Percentiles rank a stretch among this genome's conserved stretches.
Evolutionary conservation across 164 flowering plant genomes (phyloP).

Genomic region (Liriodendron chinense): DNA sequence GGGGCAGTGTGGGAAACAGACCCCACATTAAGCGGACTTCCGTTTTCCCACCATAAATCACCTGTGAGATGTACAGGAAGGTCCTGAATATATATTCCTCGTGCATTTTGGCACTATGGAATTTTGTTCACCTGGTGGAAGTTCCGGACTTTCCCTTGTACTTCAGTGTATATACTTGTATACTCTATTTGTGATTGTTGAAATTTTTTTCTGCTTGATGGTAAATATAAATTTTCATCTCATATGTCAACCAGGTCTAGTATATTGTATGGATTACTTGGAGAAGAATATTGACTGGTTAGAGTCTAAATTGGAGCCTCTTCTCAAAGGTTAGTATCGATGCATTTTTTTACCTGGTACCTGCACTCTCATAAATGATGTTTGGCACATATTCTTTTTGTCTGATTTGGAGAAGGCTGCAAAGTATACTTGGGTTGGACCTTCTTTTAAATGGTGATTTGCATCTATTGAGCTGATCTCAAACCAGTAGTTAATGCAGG

Average conservation of each 20-base stretch:
- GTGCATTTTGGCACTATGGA: background rate
- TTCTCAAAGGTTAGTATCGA: slow-evolving; percentile 60
- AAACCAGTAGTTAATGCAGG: background rate
- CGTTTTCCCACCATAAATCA: background rate
- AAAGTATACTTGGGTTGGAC: background rate
- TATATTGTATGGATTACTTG: slow-evolving; percentile 93
- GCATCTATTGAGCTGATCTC: background rate
- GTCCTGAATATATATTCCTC: background rate
- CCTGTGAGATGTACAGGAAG: background rate
- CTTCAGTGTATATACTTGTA: background rate
- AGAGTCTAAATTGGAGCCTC: slow-evolving; percentile 68
- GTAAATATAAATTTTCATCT: slow-evolving; percentile 4
- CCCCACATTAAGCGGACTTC: background rate
- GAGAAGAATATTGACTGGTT: slow-evolving; percentile 97
- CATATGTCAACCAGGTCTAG: slow-evolving; percentile 51
- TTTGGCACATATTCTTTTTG: background rate
- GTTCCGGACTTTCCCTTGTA: too few relatives aligned
- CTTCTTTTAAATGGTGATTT: background rate
- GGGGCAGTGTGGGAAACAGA: background rate
- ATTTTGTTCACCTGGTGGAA: too few relatives aligned
- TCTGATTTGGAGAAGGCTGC: background rate
- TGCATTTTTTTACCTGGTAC: background rate
- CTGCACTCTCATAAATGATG: background rate
- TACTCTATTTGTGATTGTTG: background rate
- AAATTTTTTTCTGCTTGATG: background rate